Conservation (phyloP, 2,329 filamentous ascomycete genomes). For the Pleoardoris graminearum region DNA sequence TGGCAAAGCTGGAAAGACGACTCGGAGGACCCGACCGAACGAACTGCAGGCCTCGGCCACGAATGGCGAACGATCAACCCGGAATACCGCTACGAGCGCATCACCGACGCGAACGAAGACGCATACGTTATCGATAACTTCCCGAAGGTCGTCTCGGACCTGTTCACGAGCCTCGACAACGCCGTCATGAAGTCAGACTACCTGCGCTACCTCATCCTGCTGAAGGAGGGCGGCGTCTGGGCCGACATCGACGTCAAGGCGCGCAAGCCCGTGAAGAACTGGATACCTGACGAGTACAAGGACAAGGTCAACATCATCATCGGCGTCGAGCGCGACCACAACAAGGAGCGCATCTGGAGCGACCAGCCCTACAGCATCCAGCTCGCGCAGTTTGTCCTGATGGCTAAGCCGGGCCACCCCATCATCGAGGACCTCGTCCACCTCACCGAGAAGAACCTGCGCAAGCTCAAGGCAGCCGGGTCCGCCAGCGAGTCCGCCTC, state of each 20-base stretch:
- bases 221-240: slow-evolving; percentile 8
- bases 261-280: slow-evolving; percentile 1
- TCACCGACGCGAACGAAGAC: slow-evolving; percentile 6
- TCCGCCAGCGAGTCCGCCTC: not conserved
- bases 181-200: slow-evolving; percentile 7
- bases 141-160: slow-evolving; percentile 1
- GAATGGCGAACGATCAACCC: slow-evolving; percentile 9
- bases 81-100: slow-evolving; percentile 9
- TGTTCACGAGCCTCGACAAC: slow-evolving; percentile 1
- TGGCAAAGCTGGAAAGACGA: slow-evolving; percentile 12
- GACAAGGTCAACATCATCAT: slow-evolving; percentile 8
- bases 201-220: slow-evolving; percentile 8
- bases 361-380: slow-evolving; percentile 9
- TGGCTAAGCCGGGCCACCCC: slow-evolving; percentile 4
- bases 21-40: not conserved
- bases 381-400: slow-evolving; percentile 6
- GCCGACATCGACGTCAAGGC: slow-evolving; percentile 8
- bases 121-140: slow-evolving; percentile 7
- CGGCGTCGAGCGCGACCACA: slow-evolving; percentile 8
- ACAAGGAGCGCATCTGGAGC: slow-evolving; percentile 1
- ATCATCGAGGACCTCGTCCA: slow-evolving; percentile 6
- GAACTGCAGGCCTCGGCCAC: slow-evolving; percentile 3
- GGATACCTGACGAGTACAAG: slow-evolving; percentile 3
- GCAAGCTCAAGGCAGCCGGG: not conserved
- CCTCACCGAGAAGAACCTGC: slow-evolving; percentile 8